Evolutionary conservation across 139 green algal species (phyloP).

Genomic region (Ostreobium quekettii): DNA sequence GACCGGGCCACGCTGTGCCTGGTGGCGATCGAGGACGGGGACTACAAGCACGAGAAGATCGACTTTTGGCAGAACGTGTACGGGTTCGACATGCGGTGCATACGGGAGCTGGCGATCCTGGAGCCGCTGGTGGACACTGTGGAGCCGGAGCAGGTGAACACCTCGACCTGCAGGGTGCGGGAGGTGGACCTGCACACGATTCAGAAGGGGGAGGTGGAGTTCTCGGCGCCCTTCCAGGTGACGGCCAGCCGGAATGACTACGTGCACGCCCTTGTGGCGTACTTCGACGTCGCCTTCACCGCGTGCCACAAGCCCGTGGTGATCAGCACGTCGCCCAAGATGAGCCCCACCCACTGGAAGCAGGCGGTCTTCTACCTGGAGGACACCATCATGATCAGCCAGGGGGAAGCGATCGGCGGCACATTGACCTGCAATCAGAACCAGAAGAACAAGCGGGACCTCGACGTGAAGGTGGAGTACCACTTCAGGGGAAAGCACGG

Average conservation of each 20-base stretch:
- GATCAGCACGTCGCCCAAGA: conserved; percentile 43
- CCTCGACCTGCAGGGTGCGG: conserved; percentile 30
- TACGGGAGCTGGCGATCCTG: conserved; percentile 60
- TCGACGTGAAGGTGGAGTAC: conserved; percentile 77
- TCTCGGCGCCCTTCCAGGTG: conserved; percentile 58
- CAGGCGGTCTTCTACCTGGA: conserved; percentile 94
- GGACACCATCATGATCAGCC: conserved; percentile 50
- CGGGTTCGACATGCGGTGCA: conserved; percentile 82
- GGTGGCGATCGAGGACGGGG: conserved; percentile 77
- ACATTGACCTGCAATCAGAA: conserved; percentile 61
- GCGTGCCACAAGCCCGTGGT: conserved; percentile 68
- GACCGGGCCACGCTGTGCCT: conserved; percentile 61
- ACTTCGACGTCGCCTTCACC: conserved; percentile 86
- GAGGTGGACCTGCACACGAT: conserved; percentile 73
- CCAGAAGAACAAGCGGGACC: conserved; percentile 71
- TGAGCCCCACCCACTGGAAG: conserved; percentile 69
- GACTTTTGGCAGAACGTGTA: conserved; percentile 90
- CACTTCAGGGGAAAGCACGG: conserved; percentile 55
- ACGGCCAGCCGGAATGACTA: conserved; percentile 69
- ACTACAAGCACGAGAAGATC: conserved; percentile 89
- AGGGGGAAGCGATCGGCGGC: conserved; percentile 32
- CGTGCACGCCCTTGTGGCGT: conserved; percentile 83
- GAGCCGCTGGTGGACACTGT: conserved; percentile 81
- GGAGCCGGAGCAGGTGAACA: conserved; percentile 45
- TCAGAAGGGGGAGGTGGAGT: conserved; percentile 58